Conservation (phyloP, 305 asterid species). For the Rubia occidens region DNA sequence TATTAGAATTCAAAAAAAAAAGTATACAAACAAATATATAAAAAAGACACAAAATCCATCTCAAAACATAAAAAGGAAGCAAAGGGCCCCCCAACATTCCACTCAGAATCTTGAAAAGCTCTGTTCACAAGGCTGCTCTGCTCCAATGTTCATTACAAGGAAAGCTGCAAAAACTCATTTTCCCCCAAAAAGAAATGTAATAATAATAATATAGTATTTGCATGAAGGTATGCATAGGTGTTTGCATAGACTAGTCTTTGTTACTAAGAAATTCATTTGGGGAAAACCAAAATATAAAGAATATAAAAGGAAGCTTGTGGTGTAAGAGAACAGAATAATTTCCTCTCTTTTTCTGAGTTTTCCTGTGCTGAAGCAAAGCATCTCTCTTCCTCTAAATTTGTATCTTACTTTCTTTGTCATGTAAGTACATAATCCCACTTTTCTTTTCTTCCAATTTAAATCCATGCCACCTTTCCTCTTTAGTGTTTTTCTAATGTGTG, state of each 20-base stretch:
- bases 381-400: constrained; percentile 35
- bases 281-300: constrained; percentile 26
- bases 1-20: constrained; percentile 14
- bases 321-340: constrained; percentile 33
- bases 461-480: constrained; percentile 25
- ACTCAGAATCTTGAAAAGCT: constrained; percentile 30
- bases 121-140: constrained; percentile 33
- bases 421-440: constrained; percentile 42
- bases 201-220: constrained; percentile 23
- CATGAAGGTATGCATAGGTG: constrained; percentile 28
- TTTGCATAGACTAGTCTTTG: constrained; percentile 29
- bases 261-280: constrained; percentile 22
- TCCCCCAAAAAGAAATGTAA: constrained; percentile 15
- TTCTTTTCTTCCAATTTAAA: constrained; percentile 79
- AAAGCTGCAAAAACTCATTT: constrained; percentile 37
- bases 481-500: constrained; percentile 9
- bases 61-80: constrained; percentile 17
- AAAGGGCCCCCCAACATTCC: constrained; percentile 5
- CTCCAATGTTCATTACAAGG: constrained; percentile 25
- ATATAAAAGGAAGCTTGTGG: constrained; percentile 37
- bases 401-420: constrained; percentile 35
- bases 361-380: constrained; percentile 63
- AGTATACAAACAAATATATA: constrained; percentile 11
- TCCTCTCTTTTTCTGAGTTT: background rate
- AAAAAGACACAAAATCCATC: constrained; percentile 37